A percentile compares a stretch with the other conserved stretches of the same genome.
phyloP scores from a whole-genome alignment of 2,329 filamentous ascomycete genomes.

The Pseudopyricularia cyperi region DNA sequence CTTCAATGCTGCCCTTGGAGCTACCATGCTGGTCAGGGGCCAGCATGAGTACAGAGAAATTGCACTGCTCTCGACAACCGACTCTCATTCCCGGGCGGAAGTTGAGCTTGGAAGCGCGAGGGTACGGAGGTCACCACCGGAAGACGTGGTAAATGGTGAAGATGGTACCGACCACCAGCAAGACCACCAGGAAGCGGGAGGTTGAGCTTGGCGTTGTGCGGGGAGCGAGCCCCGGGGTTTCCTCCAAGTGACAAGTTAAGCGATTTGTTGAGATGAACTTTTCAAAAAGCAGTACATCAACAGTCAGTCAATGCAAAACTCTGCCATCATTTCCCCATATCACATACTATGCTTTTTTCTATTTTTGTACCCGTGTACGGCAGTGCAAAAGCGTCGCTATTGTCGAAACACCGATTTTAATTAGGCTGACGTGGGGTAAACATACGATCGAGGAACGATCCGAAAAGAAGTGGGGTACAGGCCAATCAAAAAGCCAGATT shows the following conservation, averaged over 20 bases:
- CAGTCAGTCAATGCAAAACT: neutral
- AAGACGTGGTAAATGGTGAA: neutral
- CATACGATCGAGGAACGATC: too few species aligned
- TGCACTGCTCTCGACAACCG: conserved; percentile 22
- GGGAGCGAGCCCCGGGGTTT: neutral
- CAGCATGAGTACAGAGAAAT: conserved; percentile 12
- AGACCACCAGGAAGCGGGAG: neutral
- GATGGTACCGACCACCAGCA: neutral
- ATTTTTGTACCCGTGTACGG: too few species aligned
- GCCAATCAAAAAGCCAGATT: too few species aligned
- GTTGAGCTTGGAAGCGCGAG: conserved; percentile 17
- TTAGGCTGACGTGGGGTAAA: too few species aligned
- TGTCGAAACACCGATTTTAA: too few species aligned
- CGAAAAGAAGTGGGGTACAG: too few species aligned
- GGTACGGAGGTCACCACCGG: neutral
- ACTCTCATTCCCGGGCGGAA: conserved; percentile 22
- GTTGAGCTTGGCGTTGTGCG: neutral
- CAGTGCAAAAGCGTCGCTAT: too few species aligned
- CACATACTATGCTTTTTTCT: too few species aligned
- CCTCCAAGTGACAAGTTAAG: neutral
- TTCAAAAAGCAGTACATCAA: neutral
- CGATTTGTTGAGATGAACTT: neutral
- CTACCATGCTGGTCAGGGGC: conserved; percentile 8
- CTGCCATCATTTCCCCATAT: neutral
- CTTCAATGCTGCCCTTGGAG: conserved; percentile 15